A percentile compares a stretch with the other conserved stretches of the same genome.
phyloP scores from a whole-genome alignment of 176 grass and related monocot species.

The Thinopyrum elongatum region DNA sequence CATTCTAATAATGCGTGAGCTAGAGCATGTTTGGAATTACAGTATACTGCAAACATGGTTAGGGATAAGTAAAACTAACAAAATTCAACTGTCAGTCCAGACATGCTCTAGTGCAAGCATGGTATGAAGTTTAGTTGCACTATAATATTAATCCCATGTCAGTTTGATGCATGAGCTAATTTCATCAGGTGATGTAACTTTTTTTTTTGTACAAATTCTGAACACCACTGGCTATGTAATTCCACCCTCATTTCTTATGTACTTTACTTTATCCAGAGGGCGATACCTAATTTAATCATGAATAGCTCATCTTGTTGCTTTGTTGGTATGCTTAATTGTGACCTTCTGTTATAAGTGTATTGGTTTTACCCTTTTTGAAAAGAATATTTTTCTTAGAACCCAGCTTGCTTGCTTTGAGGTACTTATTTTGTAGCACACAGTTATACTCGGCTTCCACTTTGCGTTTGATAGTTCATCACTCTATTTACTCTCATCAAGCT shows the following conservation, averaged over 20 bases:
- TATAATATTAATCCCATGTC: background rate
- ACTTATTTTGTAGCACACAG: background rate
- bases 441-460: background rate
- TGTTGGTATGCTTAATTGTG: background rate
- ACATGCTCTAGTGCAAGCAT: background rate
- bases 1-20: background rate
- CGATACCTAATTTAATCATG: background rate
- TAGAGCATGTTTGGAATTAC: background rate
- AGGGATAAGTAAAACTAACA: background rate
- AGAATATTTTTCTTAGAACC: background rate
- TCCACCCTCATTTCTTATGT: background rate
- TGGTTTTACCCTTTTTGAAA: background rate
- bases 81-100: background rate
- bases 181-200: background rate
- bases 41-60: background rate
- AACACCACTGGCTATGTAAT: background rate
- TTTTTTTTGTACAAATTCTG: background rate
- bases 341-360: background rate
- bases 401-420: background rate
- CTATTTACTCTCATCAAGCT: constrained; percentile 20
- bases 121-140: background rate
- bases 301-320: background rate
- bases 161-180: background rate
- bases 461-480: constrained; percentile 19
- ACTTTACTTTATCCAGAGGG: background rate